Evolutionary conservation across 2,329 filamentous ascomycete species (phyloP), one percentile per base, ranked within the genome.

Genomic region (Myriosclerotinia scirpicola): DNA sequence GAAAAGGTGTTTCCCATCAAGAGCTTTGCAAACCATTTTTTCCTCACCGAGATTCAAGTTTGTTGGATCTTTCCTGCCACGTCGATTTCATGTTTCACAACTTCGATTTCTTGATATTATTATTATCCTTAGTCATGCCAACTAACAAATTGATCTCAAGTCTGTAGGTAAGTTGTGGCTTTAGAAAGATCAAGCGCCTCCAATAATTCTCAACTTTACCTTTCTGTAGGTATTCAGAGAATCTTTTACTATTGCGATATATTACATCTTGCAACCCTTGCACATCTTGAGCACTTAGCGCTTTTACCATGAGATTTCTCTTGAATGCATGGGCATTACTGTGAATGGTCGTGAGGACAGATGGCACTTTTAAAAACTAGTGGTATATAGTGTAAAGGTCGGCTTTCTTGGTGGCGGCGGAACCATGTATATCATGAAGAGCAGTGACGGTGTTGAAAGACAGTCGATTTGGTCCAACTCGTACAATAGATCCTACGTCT

Each of bases 401-500:
- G 2, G 62, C 58, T 34, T 58, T 38, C n/a, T 58, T 53, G 3
- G 62, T 64, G 15, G 40, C 42, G 3, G 20, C 42, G 17, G 52
- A 30, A 12, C 53, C 26, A 20, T 64, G 48, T 14, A 64, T 58
- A 36, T 54, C 53, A 44, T 64, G 52, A 46, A 58, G n/a, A 14
- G 50, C 38, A 5, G 4, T 26, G n/a, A 15, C 36, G 12, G 38
- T 64, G 5, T 48, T 58, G 4, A 48, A 36, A 26, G 62, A 26
- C 26, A 64, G 4, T 58, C 38, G 22, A 38, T 64, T 60, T 58
- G 62, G 40, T 26, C 61, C 62, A 26, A 58, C 17, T 20, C 91
- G 90, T n/a, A 94, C 89, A 61, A 87, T 77, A 17, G 81, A 79
- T 71, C 86, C 85, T 86, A 34, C 20, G 0, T 11, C 20, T 50